Base-by-base conservation (phyloP, 176 grass and related monocot species). In the Phragmites australis region DNA sequence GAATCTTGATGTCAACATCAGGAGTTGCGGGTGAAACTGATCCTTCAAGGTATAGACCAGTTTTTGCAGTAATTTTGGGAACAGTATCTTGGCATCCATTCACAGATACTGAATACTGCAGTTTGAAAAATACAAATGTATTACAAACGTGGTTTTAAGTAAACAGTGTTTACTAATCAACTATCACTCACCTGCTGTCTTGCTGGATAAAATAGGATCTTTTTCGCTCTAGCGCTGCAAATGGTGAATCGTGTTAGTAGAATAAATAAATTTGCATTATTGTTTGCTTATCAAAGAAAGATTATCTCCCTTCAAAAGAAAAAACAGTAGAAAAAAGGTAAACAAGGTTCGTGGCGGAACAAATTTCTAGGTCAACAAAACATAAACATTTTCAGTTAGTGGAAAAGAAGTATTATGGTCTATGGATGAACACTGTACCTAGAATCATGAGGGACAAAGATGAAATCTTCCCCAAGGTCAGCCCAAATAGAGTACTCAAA, bases 141-240 rank as follows among this genome's bases (percentile, higher is more conserved):
- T 79, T 49, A 88, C 13, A 79, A 84, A 32, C 43, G 39, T 64
- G 9, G 42, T 57, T 75, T 66, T 41, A 47, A n/a, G 19, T 76
- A 65, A 79, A 42, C 81, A 61, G 45, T 42, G 16, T 34, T 61
- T 31, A 60, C 27, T 74, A 70, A 87, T 68, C 34, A 67, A 61
- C 61, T 26, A 18, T 76, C 44, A 39, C 81, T 89, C 82, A 95
- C 96, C 79, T 91, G 83, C 49, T 78, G 88, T 42, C 86, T 85
- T 70, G 88, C 90, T 78, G 96, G 96, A 91, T 99, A 99, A 83
- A 99, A 99, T n/a, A 99, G 90, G 30, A 95, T 86, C 49, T 91
- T 95, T 71, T 86, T 85, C 76, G 66, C 83, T 70, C 81, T 59
- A 81, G 74, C 58, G 76, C 95, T 98, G 92, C 32, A 80, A 46